A percentile compares a stretch with the other conserved stretches of the same genome.
Conservation (phyloP, 495 filamentous ascomycete genomes). For the Bacidia rubella region DNA sequence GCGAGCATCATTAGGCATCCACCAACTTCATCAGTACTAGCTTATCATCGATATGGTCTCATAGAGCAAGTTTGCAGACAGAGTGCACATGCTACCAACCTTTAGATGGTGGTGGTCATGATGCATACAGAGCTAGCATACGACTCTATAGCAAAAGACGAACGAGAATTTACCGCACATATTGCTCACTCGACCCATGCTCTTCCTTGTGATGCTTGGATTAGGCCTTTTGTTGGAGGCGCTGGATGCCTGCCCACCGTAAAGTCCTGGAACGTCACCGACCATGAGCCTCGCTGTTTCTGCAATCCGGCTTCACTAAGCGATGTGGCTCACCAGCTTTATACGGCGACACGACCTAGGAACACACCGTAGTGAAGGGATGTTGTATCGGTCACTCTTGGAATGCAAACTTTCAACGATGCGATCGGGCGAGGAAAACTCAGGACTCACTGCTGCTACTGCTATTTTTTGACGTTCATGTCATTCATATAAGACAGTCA, state of each 20-base stretch:
- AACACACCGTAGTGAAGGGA: no score
- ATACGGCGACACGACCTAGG: no score
- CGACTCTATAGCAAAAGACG: conserved; percentile 29
- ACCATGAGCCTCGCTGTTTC: no score
- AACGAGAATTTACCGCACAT: conserved; percentile 15
- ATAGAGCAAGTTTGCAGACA: conserved; percentile 48
- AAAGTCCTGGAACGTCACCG: no score
- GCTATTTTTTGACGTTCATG: neutral
- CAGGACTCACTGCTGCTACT: no score
- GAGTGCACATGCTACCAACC: conserved; percentile 20
- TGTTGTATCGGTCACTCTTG: no score
- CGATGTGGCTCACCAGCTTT: no score
- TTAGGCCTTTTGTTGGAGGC: neutral
- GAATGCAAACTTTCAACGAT: no score
- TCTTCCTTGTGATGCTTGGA: conserved; percentile 8
- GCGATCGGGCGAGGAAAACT: no score
- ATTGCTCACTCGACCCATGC: conserved; percentile 12
- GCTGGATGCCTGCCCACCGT: neutral
- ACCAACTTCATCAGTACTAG: conserved; percentile 43
- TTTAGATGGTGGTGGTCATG: neutral
- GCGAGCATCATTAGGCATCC: neutral
- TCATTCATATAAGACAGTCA: neutral
- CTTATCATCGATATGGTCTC: conserved; percentile 52
- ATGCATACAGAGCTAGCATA: conserved; percentile 28
- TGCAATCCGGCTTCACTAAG: no score